These are phyloP conservation scores for Trichoderma hamatum DNA, from an alignment of 2,329 filamentous ascomycete species.

Conservation along the genomic window DNA sequence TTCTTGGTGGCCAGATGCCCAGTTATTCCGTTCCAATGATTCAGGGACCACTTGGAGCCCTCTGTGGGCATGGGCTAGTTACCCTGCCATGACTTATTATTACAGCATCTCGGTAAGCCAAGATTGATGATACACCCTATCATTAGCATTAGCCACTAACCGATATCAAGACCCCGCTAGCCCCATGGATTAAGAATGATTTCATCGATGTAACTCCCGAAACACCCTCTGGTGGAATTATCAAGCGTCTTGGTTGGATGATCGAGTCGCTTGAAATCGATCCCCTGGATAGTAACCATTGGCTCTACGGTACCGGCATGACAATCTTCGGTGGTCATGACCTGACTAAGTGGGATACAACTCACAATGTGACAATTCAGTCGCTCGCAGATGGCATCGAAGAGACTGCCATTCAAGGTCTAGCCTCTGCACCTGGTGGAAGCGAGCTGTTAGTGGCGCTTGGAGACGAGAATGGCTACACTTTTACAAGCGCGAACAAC, in stretches of 20 bases:
- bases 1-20: constrained; percentile 22
- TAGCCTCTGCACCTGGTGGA: constrained; percentile 9
- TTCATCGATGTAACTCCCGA: constrained; percentile 19
- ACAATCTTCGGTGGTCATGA: constrained; percentile 18
- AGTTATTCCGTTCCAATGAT: constrained; percentile 10
- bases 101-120: constrained; percentile 21
- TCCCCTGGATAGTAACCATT: constrained; percentile 12
- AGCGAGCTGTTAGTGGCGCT: constrained; percentile 2
- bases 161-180: background rate
- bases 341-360: constrained; percentile 1
- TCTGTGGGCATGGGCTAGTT: constrained; percentile 14
- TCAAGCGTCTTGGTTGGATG: constrained; percentile 22
- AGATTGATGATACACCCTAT: background rate
- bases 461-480: constrained; percentile 14
- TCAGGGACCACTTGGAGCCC: constrained; percentile 15
- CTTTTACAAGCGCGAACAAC: background rate
- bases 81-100: constrained; percentile 17
- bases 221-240: background rate
- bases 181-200: constrained; percentile 21
- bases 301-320: constrained; percentile 20
- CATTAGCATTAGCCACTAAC: background rate
- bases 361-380: constrained; percentile 18
- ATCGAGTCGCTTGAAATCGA: constrained; percentile 21
- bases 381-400: constrained; percentile 17
- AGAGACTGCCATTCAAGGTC: constrained; percentile 4